Evolutionary conservation across 257 asterid species (phyloP), one percentile per base, ranked within the genome.

Genomic region (Scutellaria galericulata): DNA sequence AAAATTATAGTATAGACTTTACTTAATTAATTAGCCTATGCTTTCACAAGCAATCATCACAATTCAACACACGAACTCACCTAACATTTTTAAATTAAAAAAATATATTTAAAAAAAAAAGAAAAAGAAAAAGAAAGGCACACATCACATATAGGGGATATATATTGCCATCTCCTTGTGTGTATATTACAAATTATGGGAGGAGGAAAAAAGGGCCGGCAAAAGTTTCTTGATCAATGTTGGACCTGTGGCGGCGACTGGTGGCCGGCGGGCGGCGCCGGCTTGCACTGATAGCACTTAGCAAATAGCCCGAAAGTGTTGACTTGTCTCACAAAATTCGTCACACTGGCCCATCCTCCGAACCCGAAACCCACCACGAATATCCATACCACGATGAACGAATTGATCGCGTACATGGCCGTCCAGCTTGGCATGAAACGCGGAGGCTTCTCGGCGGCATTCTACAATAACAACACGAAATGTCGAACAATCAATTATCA

Each of bases 311-410:
- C 98, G 41, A 93, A 93, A 0, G 96, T 93, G 82, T 89, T 90
- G 0, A 93, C 84, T 80, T 93, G 98, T 60, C 1, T 80, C 0
- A 91, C 87, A 9, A 93, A 93, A 66, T 93, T 93, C 62, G 90
- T 88, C 81, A 91, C 52, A 76, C 98, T 93, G 7, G 98, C 98
- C 98, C 98, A 93, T 6, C 98, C 98, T 15, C 98, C 98, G n/a
- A 93, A 93, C 62, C 98, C 98, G 27, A 93, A 93, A 48, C 98
- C 98, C 35, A 93, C 83, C 1, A 93, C 82, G 0, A 91, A 13
- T 6, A 91, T 78, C 98, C 98, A 93, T 2, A 62, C 63, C 55
- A 93, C 98, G 0, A 88, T 74, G 72, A 93, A 93, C 7, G 68
- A 78, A 83, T 93, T 93, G 1, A 93, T 5, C 0, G 79, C 88